Base-by-base conservation (phyloP, 345 rosid species). In the Chamaenerion angustifolium region DNA sequence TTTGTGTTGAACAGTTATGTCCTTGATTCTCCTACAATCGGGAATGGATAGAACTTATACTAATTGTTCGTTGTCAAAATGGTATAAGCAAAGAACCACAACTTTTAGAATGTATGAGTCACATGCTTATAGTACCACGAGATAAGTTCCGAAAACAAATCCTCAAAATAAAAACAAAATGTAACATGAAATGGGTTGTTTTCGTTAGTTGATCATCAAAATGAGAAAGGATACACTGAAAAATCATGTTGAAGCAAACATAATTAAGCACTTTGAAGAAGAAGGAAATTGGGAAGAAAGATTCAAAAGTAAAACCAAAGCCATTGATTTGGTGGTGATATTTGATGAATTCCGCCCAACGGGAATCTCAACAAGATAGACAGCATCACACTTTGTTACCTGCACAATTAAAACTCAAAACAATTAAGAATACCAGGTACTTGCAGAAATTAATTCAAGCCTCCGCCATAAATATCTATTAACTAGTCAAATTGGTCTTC, bases 281-380 rank as follows among this genome's bases (percentile, higher is more conserved):
- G 98, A 78, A 64, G 98, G 89, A 51, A 92, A 92, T 51, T 89
- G 95, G n/a, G 95, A 92, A 63, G 96, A 92, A 44, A 92, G 80
- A 72, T 92, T 92, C 64, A 92, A 70, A 40, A 87, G 69, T 66
- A 89, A 85, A 65, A 84, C 64, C 71, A 87, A 66, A 64, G 95
- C 96, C 98, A 87, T 92, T 10, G 93, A 76, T 74, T 80, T 92
- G 23, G 96, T 86, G 12, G 79, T 74, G 61, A 85, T 70, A 77
- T 93, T 94, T 11, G 80, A 76, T 57, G 59, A 58, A 67, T 88
- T 81, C 49, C 60, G 75, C 66, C 76, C 80, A 49, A 88, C 64
- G 45, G 88, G 77, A 49, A 61, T 68, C 79, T 87, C 95, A 40
- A 79, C 62, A 56, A 75, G 81, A 71, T 88, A 94, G 65, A 85